Conservation (phyloP, 2,329 filamentous ascomycete genomes). For the Pestalotiopsis sp. region DNA sequence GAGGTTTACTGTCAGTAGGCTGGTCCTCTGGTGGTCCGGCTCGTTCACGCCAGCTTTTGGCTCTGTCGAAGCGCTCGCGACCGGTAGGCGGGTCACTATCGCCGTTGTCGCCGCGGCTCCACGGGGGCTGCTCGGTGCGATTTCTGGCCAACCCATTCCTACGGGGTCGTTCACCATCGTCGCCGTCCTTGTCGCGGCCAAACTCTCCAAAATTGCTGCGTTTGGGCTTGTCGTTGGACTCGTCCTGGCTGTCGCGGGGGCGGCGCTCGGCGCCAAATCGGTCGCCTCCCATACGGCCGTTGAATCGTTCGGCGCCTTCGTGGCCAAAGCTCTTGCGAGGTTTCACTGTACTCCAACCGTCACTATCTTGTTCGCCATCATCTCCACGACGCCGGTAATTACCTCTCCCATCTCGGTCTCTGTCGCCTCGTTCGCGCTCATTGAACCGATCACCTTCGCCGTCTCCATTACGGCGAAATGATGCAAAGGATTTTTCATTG, state of each 20-base stretch:
- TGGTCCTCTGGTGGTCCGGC: constrained; percentile 40
- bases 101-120: constrained; percentile 66
- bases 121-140: constrained; percentile 68
- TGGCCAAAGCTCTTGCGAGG: constrained; percentile 74
- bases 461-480: constrained; percentile 57
- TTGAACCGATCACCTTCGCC: constrained; percentile 30
- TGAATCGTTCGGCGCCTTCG: constrained; percentile 72
- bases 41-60: constrained; percentile 66
- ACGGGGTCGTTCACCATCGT: constrained; percentile 56
- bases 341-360: constrained; percentile 76
- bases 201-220: constrained; percentile 54
- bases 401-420: constrained; percentile 50
- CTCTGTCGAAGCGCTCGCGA: constrained; percentile 59
- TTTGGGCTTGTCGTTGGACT: constrained; percentile 55
- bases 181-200: constrained; percentile 48
- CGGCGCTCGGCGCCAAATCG: constrained; percentile 41
- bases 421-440: constrained; percentile 45
- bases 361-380: constrained; percentile 60
- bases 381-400: constrained; percentile 57
- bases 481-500: constrained; percentile 57
- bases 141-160: constrained; percentile 68
- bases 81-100: constrained; percentile 34
- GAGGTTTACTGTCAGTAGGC: background rate
- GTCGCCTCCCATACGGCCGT: constrained; percentile 61
- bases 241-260: constrained; percentile 46